These are phyloP conservation scores for Zasmidium citrigriseum DNA, from an alignment of 2,329 filamentous ascomycete genomes.

Conservation along the genomic window DNA sequence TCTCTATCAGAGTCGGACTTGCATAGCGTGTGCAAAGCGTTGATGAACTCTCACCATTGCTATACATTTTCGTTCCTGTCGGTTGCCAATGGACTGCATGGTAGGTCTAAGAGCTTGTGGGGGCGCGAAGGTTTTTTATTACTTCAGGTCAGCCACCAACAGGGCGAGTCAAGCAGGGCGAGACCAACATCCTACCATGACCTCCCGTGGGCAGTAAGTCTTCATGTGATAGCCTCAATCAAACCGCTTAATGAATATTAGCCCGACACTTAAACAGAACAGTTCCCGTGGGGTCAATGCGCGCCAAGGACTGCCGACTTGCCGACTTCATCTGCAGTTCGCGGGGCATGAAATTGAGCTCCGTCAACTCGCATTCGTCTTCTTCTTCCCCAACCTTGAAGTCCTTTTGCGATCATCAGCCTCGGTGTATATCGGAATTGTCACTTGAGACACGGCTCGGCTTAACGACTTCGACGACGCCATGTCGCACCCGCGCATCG, in stretches of 20 bases:
- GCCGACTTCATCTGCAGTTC: background rate
- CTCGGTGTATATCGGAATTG: background rate
- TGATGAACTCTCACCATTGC: too few relatives aligned
- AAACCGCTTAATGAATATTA: background rate
- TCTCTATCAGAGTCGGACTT: background rate
- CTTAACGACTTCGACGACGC: background rate
- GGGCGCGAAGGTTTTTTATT: too few relatives aligned
- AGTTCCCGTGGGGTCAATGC: background rate
- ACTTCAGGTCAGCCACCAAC: too few relatives aligned
- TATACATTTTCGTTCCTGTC: background rate
- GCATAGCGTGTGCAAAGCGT: background rate
- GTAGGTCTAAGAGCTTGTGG: too few relatives aligned
- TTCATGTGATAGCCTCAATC: too few relatives aligned
- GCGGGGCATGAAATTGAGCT: background rate
- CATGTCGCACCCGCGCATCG: conserved; percentile 84
- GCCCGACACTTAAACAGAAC: background rate
- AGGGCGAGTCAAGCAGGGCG: too few relatives aligned
- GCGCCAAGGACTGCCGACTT: background rate
- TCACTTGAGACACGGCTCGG: background rate
- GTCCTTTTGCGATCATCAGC: background rate
- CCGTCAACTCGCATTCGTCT: background rate
- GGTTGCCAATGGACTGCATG: too few relatives aligned
- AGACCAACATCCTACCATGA: too few relatives aligned
- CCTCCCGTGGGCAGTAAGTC: too few relatives aligned
- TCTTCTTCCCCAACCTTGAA: background rate